Percentiles rank a stretch among this genome's conserved stretches.
Conservation (phyloP, 2,329 filamentous ascomycete species). For the Coniochaeta ligniaria region DNA sequence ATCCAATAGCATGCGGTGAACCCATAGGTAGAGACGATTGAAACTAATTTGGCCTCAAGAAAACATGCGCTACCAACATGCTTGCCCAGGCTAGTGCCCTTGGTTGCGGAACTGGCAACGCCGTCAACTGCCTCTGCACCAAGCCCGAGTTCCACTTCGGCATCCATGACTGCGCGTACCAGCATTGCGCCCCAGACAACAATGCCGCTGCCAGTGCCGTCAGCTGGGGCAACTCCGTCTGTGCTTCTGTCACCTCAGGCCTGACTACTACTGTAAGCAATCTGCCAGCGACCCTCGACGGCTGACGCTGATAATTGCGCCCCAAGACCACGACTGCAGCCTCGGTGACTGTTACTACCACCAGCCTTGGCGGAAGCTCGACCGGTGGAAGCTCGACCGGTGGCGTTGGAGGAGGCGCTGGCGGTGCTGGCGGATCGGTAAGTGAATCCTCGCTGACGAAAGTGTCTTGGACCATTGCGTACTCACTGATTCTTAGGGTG, state of each 20-base stretch:
- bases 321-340: neutral
- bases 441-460: neutral
- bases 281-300: neutral
- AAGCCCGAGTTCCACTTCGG: constrained; percentile 40
- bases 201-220: constrained; percentile 28
- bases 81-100: constrained; percentile 34
- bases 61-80: constrained; percentile 44
- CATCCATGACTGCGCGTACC: constrained; percentile 41
- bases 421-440: neutral
- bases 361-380: neutral
- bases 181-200: constrained; percentile 13
- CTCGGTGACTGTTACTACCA: neutral
- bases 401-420: constrained; percentile 2
- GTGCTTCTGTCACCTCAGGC: constrained; percentile 24
- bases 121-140: constrained; percentile 38
- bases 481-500: neutral
- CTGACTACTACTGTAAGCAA: constrained; percentile 7
- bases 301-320: neutral
- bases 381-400: neutral
- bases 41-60: constrained; percentile 22
- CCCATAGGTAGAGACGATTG: neutral
- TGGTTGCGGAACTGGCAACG: constrained; percentile 31
- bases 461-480: neutral
- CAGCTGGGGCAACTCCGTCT: constrained; percentile 29
- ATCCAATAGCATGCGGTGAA: neutral